phyloP scores from a whole-genome alignment of 352 stramenopile species.

The Pythium pectinolyticum region DNA sequence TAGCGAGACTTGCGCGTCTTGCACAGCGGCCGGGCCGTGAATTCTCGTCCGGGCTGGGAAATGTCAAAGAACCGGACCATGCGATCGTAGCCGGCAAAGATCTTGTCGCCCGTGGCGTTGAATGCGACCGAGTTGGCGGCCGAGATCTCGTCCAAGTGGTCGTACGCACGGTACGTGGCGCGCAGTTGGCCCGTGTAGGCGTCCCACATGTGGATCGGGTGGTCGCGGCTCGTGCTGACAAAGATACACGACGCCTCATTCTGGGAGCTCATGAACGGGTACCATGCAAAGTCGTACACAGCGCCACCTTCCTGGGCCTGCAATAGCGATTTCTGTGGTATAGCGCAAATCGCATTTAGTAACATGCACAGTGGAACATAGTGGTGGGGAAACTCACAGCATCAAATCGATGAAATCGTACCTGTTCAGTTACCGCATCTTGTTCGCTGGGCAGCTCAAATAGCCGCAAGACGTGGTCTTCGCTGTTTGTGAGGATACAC shows the following conservation, averaged over 20 bases:
- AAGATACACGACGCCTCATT: constrained; percentile 85
- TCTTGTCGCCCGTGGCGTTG: constrained; percentile 70
- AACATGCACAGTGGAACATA: background rate
- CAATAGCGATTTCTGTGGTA: constrained; percentile 35
- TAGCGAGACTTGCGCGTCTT: constrained; percentile 64
- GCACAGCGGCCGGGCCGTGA: constrained; percentile 48
- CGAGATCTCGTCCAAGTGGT: constrained; percentile 87
- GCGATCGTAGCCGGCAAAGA: constrained; percentile 86
- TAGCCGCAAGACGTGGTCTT: constrained; percentile 78
- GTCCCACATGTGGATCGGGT: constrained; percentile 92
- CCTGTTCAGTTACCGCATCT: constrained; percentile 2
- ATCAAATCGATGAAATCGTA: background rate
- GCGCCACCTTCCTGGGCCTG: constrained; percentile 70
- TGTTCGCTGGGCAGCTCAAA: constrained; percentile 53
- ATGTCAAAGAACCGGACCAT: constrained; percentile 85
- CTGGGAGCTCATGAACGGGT: constrained; percentile 80
- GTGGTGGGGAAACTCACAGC: background rate
- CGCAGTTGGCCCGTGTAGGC: constrained; percentile 85
- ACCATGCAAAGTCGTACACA: constrained; percentile 90
- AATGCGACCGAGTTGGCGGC: constrained; percentile 80
- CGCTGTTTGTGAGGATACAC: constrained; percentile 85
- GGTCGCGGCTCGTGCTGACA: constrained; percentile 80
- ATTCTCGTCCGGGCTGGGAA: constrained; percentile 63
- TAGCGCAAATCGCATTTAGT: no score
- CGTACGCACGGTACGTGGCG: constrained; percentile 78